Evolutionary conservation across 805 yeast genomes (phyloP), one percentile per base, ranked within the genome.

Genomic region (Myxozyma vanderwaltii): DNA sequence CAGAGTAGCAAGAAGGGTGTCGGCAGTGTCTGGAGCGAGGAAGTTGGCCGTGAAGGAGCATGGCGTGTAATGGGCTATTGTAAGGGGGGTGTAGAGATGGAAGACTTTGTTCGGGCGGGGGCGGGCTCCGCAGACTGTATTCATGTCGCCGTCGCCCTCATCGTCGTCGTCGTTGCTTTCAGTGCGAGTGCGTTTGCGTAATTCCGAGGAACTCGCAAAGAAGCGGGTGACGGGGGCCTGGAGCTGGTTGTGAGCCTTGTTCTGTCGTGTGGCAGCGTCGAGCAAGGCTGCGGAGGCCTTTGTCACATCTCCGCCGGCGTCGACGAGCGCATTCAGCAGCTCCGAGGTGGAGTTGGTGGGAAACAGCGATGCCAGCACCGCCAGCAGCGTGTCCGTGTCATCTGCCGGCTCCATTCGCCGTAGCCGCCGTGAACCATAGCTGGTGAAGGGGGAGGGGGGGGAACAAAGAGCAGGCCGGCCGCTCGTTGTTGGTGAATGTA

Each of bases 11-110:
- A 85, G 70, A 1, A 86, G 67, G 0, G 65, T 64, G 31, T 81
- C 76, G 0, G 89, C 82, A 7, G 82, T 58, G 0, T 77, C 75
- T 0, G 70, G 59, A 0, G 89, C 86, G 2, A 88, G 72, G 43
- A 85, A 82, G 61, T 81, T 76, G 46, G 72, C 74, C 56, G 80
- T 78, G 44, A 84, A 73, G 1, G 83, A 74, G 62, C 82, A 83
- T 0, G 85, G 83, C 2, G 24, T 72, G 53, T 61, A 79, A 1
- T 56, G 56, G 7, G 49, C 78, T 2, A 86, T 79, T 43, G 82
- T 84, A 35, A 76, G 78, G 26, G 83, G 81, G 0, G 82, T 76
- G 59, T 80, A 77, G 3, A 87, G 70, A 45, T 74, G 74, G 13
- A 51, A 29, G 27, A 57, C 61, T n/a, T n/a, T n/a, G n/a, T n/a